These are phyloP conservation scores for Tylopilus balloui DNA, from an alignment of 768 basidiomycete species.

Conservation along the genomic window DNA sequence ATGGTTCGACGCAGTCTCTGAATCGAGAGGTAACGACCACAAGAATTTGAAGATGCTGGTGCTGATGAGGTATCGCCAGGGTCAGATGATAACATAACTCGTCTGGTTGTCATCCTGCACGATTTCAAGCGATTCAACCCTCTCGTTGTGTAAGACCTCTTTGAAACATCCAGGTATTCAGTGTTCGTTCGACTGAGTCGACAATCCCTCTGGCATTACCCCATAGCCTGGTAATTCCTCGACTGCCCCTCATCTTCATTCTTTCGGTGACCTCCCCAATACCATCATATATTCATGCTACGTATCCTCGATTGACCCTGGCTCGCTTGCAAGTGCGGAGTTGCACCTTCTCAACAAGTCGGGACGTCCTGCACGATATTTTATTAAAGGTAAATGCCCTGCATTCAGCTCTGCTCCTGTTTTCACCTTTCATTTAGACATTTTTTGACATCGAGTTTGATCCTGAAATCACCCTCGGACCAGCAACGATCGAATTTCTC, in stretches of 20 bases:
- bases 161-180: slow-evolving; percentile 64
- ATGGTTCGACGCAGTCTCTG: slow-evolving; percentile 50
- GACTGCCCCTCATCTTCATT: slow-evolving; percentile 62
- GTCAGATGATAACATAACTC: slow-evolving; percentile 22
- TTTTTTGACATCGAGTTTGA: slow-evolving; percentile 64
- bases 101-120: slow-evolving; percentile 59
- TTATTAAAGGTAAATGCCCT: slow-evolving; percentile 45
- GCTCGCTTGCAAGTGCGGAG: slow-evolving; percentile 51
- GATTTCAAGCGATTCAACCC: slow-evolving; percentile 73
- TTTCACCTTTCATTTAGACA: slow-evolving; percentile 33
- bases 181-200: not conserved
- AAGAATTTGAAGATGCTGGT: not conserved
- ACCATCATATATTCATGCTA: slow-evolving; percentile 53
- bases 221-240: slow-evolving; percentile 46
- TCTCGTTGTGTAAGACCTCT: slow-evolving; percentile 58
- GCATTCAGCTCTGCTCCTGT: not conserved
- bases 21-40: slow-evolving; percentile 35
- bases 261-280: slow-evolving; percentile 51
- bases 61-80: slow-evolving; percentile 5
- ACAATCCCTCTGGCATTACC: not conserved
- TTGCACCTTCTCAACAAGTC: slow-evolving; percentile 48
- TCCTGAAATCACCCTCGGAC: slow-evolving; percentile 59
- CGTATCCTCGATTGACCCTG: slow-evolving; percentile 58
- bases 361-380: slow-evolving; percentile 47
- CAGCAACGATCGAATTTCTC: slow-evolving; percentile 50